Evolutionary conservation across 441 rosid species (phyloP), one percentile per base, ranked within the genome.

Genomic region (Eruca vesicaria): DNA sequence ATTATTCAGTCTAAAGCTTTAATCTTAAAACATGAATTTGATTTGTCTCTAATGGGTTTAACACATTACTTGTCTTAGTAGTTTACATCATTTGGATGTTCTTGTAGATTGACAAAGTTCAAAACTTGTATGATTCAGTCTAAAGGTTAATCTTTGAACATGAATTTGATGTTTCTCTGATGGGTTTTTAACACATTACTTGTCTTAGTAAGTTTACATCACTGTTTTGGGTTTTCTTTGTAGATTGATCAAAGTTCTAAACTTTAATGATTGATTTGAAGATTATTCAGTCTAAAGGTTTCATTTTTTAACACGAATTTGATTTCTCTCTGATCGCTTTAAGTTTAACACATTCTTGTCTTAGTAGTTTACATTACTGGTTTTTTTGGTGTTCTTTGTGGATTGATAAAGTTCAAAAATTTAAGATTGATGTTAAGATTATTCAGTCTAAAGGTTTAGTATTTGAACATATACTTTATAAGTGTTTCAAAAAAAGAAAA

Each of bases 81-180:
- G 29, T 3, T 26, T 26, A 26, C 29, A 26, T 26, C 29, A 26
- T n/a, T n/a, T n/a, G n/a, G n/a, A n/a, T n/a, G n/a, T n/a, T n/a
- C n/a, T 29, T 29, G 83, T 84, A 94, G 98, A 86, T 94, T 38
- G 93, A 92, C n/a, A 92, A 88, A n/a, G 52, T 43, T 43, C 9
- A 43, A n/a, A 43, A 43, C 52, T 43, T 43, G n/a, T 23, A 43
- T 43, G 50, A 4, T 41, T 41, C 2, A 43, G 50, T 43, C 0
- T 43, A 43, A n/a, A n/a, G 50, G 50, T 43, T 43, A 14, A 43
- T 43, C 3, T 41, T 41, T 41, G 16, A 14, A 41, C 50, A 14
- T 41, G 50, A 41, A 41, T 2, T 41, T 41, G 50, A 41, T 41
- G n/a, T n/a, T n/a, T n/a, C 26, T 23, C 26, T 23, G 26, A 23